phyloP scores from a whole-genome alignment of 108 stramenopile species.

The Nannochloropsis oceanica region DNA sequence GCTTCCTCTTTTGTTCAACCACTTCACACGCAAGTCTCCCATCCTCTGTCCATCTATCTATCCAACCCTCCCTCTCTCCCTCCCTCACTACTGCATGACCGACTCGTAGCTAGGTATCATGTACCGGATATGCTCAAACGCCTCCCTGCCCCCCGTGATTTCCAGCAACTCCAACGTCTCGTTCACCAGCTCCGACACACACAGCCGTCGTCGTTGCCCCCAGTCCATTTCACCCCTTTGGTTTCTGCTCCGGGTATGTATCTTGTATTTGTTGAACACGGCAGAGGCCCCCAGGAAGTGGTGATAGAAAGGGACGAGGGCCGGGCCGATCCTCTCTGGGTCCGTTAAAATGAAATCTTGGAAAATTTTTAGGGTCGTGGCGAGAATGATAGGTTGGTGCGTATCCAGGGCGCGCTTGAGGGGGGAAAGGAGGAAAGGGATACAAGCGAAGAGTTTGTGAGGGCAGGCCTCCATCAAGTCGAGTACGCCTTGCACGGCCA shows the following conservation, averaged over 20 bases:
- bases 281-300: neutral
- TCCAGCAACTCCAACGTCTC: neutral
- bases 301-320: neutral
- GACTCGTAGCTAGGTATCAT: neutral
- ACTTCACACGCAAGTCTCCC: neutral
- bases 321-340: neutral
- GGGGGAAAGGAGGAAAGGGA: constrained; percentile 30
- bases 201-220: neutral
- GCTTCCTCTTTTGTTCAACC: neutral
- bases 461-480: constrained; percentile 35
- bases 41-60: neutral
- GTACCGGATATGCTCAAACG: neutral
- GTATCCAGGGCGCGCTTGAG: constrained; percentile 35
- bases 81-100: neutral
- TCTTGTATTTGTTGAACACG: neutral
- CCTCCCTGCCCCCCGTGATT: neutral
- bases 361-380: constrained; percentile 21
- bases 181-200: neutral
- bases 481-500: constrained; percentile 26
- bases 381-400: constrained; percentile 23
- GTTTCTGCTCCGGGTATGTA: neutral
- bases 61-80: neutral
- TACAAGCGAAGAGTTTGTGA: constrained; percentile 31
- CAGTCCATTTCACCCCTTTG: neutral
- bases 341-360: neutral